phyloP scores from a whole-genome alignment of 2,329 filamentous ascomycete species.

The Xylariales sp. region DNA sequence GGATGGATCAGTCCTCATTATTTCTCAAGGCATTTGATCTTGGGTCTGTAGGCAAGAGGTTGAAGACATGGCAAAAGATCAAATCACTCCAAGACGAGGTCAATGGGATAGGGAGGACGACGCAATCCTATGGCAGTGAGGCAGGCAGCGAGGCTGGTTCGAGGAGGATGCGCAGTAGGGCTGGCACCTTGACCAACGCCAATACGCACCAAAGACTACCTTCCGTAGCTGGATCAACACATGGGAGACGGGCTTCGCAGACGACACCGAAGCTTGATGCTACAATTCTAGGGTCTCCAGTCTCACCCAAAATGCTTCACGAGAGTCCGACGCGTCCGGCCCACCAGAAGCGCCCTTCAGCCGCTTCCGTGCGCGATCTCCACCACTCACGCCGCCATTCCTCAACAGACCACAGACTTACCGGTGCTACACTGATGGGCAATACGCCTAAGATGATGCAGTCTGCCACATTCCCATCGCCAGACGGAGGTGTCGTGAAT shows the following conservation, averaged over 20 bases:
- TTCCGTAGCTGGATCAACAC: constrained; percentile 37
- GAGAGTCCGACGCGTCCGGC: constrained; percentile 43
- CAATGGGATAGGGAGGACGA: constrained; percentile 50
- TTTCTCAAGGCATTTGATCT: constrained; percentile 95
- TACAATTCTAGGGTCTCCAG: constrained; percentile 34
- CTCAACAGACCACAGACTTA: constrained; percentile 67
- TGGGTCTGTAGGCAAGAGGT: constrained; percentile 79
- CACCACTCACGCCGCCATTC: constrained; percentile 86
- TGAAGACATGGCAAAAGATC: constrained; percentile 97
- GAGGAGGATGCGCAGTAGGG: constrained; percentile 47
- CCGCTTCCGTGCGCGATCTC: constrained; percentile 75
- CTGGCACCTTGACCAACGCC: constrained; percentile 51
- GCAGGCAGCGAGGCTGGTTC: constrained; percentile 52
- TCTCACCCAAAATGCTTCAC: constrained; percentile 32
- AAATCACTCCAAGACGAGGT: constrained; percentile 88
- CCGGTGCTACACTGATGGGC: constrained; percentile 26
- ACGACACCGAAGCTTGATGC: constrained; percentile 48
- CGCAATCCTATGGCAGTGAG: constrained; percentile 55
- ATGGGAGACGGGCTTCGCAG: constrained; percentile 47
- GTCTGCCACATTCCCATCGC: constrained; percentile 37
- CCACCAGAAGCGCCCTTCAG: constrained; percentile 64
- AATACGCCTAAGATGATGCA: constrained; percentile 36
- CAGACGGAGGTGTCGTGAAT: constrained; percentile 27
- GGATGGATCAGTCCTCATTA: constrained; percentile 92
- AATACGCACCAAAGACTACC: constrained; percentile 38